phyloP scores from a whole-genome alignment of 768 basidiomycete species.

The Pseudohyphozyma bogoriensis region DNA sequence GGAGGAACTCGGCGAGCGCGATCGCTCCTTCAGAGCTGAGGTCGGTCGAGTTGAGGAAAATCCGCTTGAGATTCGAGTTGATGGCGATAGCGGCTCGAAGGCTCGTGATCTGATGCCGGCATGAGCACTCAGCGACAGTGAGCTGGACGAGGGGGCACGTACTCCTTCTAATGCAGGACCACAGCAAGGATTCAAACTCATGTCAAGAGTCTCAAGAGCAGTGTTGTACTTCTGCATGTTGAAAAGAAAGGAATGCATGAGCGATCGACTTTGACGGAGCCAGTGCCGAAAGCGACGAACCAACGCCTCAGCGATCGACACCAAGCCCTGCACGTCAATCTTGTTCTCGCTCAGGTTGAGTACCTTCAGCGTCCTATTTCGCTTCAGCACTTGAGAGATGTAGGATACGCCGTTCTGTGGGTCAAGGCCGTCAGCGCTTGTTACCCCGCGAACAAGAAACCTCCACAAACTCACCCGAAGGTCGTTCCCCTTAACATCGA shows the following conservation, averaged over 20 bases:
- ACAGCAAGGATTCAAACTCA: constrained; percentile 86
- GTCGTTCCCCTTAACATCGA: constrained; percentile 90
- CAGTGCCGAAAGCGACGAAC: constrained; percentile 43
- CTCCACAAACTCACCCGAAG: constrained; percentile 53
- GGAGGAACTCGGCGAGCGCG: constrained; percentile 88
- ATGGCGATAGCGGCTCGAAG: constrained; percentile 86
- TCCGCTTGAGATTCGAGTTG: constrained; percentile 76
- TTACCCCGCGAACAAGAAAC: neutral
- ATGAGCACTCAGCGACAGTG: neutral
- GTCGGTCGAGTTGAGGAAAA: constrained; percentile 77
- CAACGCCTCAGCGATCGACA: constrained; percentile 74
- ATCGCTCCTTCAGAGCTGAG: constrained; percentile 80
- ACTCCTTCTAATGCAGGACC: constrained; percentile 87
- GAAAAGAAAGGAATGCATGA: neutral
- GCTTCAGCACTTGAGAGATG: constrained; percentile 87
- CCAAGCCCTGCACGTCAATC: constrained; percentile 70
- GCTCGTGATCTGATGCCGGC: constrained; percentile 43
- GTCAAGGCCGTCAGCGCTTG: neutral
- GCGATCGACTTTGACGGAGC: neutral
- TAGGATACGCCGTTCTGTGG: constrained; percentile 65
- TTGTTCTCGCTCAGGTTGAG: constrained; percentile 91
- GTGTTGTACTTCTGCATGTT: constrained; percentile 80
- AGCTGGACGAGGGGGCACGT: constrained; percentile 34
- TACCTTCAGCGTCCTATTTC: constrained; percentile 88
- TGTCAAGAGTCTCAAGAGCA: constrained; percentile 81